A percentile compares a stretch with the other conserved stretches of the same genome.
These are phyloP conservation scores for Blastomyces emzantsi DNA, from an alignment of 2,329 filamentous ascomycete genomes.

Conservation along the genomic window DNA sequence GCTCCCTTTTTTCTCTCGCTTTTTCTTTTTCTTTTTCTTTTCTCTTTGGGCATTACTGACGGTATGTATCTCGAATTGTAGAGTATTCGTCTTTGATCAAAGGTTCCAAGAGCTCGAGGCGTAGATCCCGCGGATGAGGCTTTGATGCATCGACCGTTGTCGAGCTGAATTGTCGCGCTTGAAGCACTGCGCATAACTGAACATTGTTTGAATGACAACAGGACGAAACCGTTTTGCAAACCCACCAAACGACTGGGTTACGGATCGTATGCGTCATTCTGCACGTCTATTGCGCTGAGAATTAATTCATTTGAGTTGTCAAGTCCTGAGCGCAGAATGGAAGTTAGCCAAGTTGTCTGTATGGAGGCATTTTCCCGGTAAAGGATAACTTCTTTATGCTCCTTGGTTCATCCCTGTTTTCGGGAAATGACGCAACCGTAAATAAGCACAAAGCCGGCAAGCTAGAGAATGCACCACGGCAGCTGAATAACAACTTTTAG, in stretches of 20 bases:
- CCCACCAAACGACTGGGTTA: not conserved
- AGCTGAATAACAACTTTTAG: too few species aligned
- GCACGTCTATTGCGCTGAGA: not conserved
- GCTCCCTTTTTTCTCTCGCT: not conserved
- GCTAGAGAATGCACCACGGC: too few species aligned
- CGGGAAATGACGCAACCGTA: not conserved
- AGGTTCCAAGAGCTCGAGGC: constrained; percentile 43
- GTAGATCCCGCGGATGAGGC: not conserved
- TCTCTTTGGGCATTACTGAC: constrained; percentile 26
- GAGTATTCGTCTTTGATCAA: constrained; percentile 55
- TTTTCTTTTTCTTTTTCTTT: too few species aligned
- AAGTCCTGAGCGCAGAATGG: not conserved
- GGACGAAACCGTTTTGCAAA: not conserved
- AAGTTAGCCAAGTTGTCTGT: not conserved
- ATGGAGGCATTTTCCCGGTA: too few species aligned
- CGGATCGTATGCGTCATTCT: not conserved
- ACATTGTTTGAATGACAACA: not conserved
- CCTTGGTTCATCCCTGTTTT: too few species aligned
- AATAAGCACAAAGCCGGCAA: not conserved
- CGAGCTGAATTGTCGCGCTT: not conserved
- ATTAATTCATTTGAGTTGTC: not conserved
- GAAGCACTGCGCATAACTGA: not conserved
- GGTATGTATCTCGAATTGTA: constrained; percentile 48
- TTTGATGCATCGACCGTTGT: not conserved
- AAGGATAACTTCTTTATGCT: too few species aligned